phyloP scores from a whole-genome alignment of 1,284 basidiomycete genomes.

The Bondarzewia mesenterica region DNA sequence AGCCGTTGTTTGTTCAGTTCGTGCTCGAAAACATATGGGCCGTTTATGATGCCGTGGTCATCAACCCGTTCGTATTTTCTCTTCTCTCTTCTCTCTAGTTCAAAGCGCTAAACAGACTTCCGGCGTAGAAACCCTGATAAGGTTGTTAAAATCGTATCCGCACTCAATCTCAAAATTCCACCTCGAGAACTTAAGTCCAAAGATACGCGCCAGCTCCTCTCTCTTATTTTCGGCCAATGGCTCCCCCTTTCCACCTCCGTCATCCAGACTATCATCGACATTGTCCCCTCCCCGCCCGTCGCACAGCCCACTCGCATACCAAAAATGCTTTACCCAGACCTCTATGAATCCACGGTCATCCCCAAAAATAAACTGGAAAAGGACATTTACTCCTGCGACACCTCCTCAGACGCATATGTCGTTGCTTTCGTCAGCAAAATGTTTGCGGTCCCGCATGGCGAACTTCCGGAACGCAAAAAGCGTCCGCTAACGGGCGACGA shows the following conservation, averaged over 20 bases:
- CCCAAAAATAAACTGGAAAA: slow-evolving; percentile 78
- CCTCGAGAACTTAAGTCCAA: slow-evolving; percentile 91
- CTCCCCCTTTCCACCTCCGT: slow-evolving; percentile 89
- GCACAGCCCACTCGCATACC: slow-evolving; percentile 86
- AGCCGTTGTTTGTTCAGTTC: slow-evolving; percentile 98
- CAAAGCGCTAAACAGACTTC: slow-evolving; percentile 1
- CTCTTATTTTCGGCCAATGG: slow-evolving; percentile 92
- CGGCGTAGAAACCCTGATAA: slow-evolving; percentile 74
- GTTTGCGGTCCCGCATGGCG: slow-evolving; percentile 81
- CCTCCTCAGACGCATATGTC: slow-evolving; percentile 51
- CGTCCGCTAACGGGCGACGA: slow-evolving; percentile 79
- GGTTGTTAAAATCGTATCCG: slow-evolving; percentile 81
- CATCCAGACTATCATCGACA: slow-evolving; percentile 88
- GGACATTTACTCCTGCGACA: slow-evolving; percentile 73
- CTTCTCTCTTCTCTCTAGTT: slow-evolving; percentile 2
- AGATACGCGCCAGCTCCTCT: slow-evolving; percentile 79
- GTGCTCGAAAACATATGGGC: slow-evolving; percentile 97
- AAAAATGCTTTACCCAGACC: slow-evolving; percentile 87
- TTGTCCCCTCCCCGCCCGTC: slow-evolving; percentile 80
- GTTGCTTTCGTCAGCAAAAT: slow-evolving; percentile 96
- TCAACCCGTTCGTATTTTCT: slow-evolving; percentile 69
- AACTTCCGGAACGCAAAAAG: slow-evolving; percentile 83
- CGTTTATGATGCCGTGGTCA: slow-evolving; percentile 83
- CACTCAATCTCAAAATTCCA: slow-evolving; percentile 79
- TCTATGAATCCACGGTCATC: slow-evolving; percentile 43